Evolutionary conservation across 768 basidiomycete genomes (phyloP), one percentile per base, ranked within the genome.

Genomic region (Leccinum boreale): DNA sequence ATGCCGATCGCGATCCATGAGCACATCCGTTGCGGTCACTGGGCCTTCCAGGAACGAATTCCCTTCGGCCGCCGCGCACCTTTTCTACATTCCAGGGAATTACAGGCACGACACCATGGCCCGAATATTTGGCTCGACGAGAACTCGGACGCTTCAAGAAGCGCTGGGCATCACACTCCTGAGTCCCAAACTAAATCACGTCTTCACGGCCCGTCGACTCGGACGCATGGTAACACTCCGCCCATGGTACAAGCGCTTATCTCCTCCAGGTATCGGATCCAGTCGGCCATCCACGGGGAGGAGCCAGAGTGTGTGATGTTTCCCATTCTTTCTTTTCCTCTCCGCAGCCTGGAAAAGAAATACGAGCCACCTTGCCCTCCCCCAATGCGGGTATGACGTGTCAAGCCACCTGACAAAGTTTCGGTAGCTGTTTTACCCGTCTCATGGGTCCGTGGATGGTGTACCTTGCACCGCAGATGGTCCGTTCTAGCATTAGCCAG

Each of bases 31-130:
- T 48, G 58, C 52, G 66, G 68, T 60, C 58, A 62, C 47, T 62
- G 58, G 58, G 49, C 57, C 47, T 48, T 53, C 52, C 65, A 68
- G 69, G 70, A 62, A 68, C 70, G 54, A 57, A 33, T 17, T 14
- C 36, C 53, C 65, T 65, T 61, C 64, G 60, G 58, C 62, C 68
- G 68, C 70, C 68, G 56, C 42, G 53, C 59, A 53, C 58, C 54
- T 62, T 59, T 63, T 60, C 60, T 63, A 48, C 42, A 31, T 61
- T 45, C 45, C 26, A 57, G 50, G 65, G 57, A 57, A 58, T 57
- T 67, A 29, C 55, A 71, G 69, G 67, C 58, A 69, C 69, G 26
- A 44, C 42, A n/a, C 21, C 42, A 8, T 50, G 36, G 36, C 17
- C 28, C 28, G 51, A 54, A 56, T n/a, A 62, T 56, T 59, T 57